phyloP scores from a whole-genome alignment of 2,329 filamentous ascomycete genomes.

The Ascochyta viciae-villosae region DNA sequence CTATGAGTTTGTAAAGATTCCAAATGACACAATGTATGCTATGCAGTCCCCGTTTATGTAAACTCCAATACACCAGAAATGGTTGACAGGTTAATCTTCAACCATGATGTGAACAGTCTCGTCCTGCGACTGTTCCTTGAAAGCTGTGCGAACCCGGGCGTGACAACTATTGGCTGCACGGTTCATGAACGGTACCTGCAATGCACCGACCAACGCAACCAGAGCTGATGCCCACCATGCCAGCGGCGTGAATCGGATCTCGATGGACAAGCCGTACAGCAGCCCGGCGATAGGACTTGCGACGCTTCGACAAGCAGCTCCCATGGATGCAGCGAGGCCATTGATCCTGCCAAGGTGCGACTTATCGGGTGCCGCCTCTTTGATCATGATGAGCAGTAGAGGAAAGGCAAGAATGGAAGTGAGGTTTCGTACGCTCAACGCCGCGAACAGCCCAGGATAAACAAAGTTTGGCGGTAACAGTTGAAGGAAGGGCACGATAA shows the following conservation, averaged over 20 bases:
- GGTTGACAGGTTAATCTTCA: constrained; percentile 18
- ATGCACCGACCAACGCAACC: constrained; percentile 62
- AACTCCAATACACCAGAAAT: too few relatives aligned
- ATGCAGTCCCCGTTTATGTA: too few relatives aligned
- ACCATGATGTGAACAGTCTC: constrained; percentile 37
- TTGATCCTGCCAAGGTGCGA: constrained; percentile 73
- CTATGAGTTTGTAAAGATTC: too few relatives aligned
- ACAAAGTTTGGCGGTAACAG: constrained; percentile 62
- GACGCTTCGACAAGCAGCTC: constrained; percentile 73
- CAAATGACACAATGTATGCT: too few relatives aligned
- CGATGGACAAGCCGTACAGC: constrained; percentile 68
- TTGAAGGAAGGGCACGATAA: constrained; percentile 72
- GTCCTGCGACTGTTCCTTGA: constrained; percentile 23
- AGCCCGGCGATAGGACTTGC: constrained; percentile 73
- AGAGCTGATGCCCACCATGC: constrained; percentile 68
- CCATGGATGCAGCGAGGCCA: constrained; percentile 73
- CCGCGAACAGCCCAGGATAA: constrained; percentile 70
- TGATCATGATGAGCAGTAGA: constrained; percentile 73
- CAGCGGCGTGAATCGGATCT: constrained; percentile 65
- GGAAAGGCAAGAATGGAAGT: constrained; percentile 74
- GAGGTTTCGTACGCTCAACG: constrained; percentile 69
- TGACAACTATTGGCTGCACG: constrained; percentile 52
- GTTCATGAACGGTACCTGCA: constrained; percentile 64
- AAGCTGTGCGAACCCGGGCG: constrained; percentile 34
- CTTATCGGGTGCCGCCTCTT: constrained; percentile 71